Evolutionary conservation across 495 filamentous ascomycete genomes (phyloP).

Genomic region (Oleoguttula mirabilis): DNA sequence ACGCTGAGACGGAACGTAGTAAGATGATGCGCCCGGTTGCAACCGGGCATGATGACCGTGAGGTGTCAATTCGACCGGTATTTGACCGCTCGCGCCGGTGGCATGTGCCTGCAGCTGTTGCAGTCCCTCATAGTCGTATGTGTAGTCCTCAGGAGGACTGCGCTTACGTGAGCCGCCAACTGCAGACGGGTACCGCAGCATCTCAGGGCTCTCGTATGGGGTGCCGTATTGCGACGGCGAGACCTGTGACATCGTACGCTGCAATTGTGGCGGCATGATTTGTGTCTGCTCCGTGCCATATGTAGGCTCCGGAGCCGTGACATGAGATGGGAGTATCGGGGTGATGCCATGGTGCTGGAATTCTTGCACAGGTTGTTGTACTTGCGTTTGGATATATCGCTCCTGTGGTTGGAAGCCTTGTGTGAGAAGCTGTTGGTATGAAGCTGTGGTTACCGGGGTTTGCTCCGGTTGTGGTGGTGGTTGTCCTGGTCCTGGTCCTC

Average conservation of each 20-base stretch:
- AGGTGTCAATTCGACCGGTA: constrained; percentile 25
- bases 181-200: constrained; percentile 8
- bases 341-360: constrained; percentile 21
- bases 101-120: constrained; percentile 22
- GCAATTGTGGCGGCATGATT: constrained; percentile 10
- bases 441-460: constrained; percentile 11
- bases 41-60: constrained; percentile 26
- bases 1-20: constrained; percentile 5
- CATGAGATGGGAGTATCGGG: constrained; percentile 14
- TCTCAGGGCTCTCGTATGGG: constrained; percentile 12
- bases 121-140: constrained; percentile 19
- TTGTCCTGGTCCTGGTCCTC: constrained; percentile 41
- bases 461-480: constrained; percentile 17
- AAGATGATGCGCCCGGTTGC: constrained; percentile 11
- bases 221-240: constrained; percentile 18
- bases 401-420: constrained; percentile 14
- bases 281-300: constrained; percentile 15
- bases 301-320: constrained; percentile 12
- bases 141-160: constrained; percentile 5
- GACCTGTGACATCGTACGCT: constrained; percentile 7
- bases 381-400: background rate
- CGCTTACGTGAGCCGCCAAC: constrained; percentile 9
- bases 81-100: constrained; percentile 1
- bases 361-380: constrained; percentile 1
- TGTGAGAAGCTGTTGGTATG: constrained; percentile 16